A percentile compares a stretch with the other conserved stretches of the same genome.
Evolutionary conservation across 1,284 basidiomycete species (phyloP).

Genomic region (Sparassis latifolia): DNA sequence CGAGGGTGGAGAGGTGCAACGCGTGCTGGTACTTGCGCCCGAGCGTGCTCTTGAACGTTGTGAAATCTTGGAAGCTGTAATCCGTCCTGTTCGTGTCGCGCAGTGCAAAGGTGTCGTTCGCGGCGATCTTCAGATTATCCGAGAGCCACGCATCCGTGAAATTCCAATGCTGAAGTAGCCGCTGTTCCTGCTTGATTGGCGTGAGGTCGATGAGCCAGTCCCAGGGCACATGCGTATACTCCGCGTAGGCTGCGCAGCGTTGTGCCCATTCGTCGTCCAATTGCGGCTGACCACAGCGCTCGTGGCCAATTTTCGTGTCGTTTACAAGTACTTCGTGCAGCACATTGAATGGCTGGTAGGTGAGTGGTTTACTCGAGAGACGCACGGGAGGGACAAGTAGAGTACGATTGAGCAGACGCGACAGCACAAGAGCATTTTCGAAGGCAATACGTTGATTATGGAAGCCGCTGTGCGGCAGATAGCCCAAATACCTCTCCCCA

Average conservation of each 20-base stretch:
- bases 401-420: slow-evolving; percentile 65
- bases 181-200: slow-evolving; percentile 29
- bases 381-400: slow-evolving; percentile 67
- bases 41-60: slow-evolving; percentile 16
- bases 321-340: slow-evolving; percentile 42
- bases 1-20: slow-evolving; percentile 39
- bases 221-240: slow-evolving; percentile 63
- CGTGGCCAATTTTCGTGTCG: slow-evolving; percentile 45
- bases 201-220: slow-evolving; percentile 57
- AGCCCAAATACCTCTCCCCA: slow-evolving; percentile 48
- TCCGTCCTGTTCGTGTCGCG: slow-evolving; percentile 54
- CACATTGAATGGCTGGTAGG: slow-evolving; percentile 55
- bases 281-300: slow-evolving; percentile 37
- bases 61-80: slow-evolving; percentile 57
- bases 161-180: slow-evolving; percentile 40
- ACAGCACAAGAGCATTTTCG: slow-evolving; percentile 71
- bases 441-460: slow-evolving; percentile 82
- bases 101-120: slow-evolving; percentile 39
- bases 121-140: slow-evolving; percentile 30
- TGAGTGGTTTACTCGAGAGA: slow-evolving; percentile 49
- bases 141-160: slow-evolving; percentile 43
- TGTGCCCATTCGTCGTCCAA: slow-evolving; percentile 28
- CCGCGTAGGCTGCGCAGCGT: slow-evolving; percentile 54
- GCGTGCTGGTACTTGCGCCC: slow-evolving; percentile 33
- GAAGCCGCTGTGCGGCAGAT: slow-evolving; percentile 74